Conservation (phyloP, 2,329 filamentous ascomycete species). For the Thelonectria olida region DNA sequence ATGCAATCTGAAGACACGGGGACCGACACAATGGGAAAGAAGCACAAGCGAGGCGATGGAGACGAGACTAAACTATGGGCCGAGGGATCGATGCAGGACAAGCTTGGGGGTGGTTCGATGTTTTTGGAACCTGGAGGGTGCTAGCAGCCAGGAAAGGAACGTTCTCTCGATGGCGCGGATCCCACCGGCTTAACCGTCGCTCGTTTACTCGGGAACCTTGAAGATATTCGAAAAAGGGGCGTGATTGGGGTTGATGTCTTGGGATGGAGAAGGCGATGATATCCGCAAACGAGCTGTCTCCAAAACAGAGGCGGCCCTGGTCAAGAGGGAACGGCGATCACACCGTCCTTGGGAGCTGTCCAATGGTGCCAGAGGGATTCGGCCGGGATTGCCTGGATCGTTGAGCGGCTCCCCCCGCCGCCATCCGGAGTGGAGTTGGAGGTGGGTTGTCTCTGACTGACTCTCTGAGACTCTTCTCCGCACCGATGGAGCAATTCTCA, state of each 20-base stretch:
- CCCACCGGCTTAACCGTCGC: background rate
- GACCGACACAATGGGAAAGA: background rate
- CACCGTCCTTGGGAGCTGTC: constrained; percentile 6
- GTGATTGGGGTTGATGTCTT: background rate
- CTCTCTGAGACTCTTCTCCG: constrained; percentile 4
- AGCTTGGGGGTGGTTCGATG: constrained; percentile 7
- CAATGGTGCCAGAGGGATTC: constrained; percentile 2
- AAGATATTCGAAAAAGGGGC: background rate
- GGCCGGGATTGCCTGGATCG: background rate
- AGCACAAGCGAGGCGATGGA: constrained; percentile 1
- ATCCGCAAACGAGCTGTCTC: too few relatives aligned
- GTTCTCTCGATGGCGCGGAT: background rate
- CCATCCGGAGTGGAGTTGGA: constrained; percentile 6
- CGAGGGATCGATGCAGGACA: constrained; percentile 1
- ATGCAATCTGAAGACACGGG: constrained; percentile 6
- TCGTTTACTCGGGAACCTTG: background rate
- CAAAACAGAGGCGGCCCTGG: too few relatives aligned
- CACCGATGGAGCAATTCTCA: constrained; percentile 1
- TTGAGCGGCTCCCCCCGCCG: background rate
- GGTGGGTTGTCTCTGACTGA: background rate
- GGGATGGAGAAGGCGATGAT: constrained; percentile 13
- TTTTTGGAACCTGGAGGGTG: too few relatives aligned
- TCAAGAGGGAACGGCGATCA: too few relatives aligned
- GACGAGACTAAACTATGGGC: constrained; percentile 10
- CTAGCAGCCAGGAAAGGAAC: background rate